Evolutionary conservation across 306 rosid genomes (phyloP).

Genomic region (Glycyrrhiza uralensis): DNA sequence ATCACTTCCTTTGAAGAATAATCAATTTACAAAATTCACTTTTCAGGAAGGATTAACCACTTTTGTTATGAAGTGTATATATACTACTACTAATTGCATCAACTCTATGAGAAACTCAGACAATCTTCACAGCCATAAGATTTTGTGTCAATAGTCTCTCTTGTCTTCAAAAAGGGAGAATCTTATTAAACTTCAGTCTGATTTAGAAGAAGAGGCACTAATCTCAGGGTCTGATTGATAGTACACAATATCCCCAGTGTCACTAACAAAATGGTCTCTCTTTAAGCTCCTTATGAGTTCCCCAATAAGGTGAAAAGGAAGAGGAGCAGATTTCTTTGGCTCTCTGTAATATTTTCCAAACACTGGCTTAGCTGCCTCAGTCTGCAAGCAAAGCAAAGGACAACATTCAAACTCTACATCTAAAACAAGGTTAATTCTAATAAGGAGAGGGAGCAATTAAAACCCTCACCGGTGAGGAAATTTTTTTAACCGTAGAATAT

Average conservation of each 20-base stretch:
- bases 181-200: neutral
- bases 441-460: too few species aligned
- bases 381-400: slow-evolving; percentile 43
- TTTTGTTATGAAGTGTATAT: neutral
- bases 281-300: slow-evolving; percentile 57
- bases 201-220: slow-evolving; percentile 23
- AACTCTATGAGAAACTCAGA: slow-evolving; percentile 10
- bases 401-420: neutral
- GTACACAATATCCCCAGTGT: slow-evolving; percentile 83
- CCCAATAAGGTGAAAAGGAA: slow-evolving; percentile 82
- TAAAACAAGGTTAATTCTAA: too few species aligned
- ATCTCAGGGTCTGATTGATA: slow-evolving; percentile 69
- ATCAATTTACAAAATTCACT: slow-evolving; percentile 19
- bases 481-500: too few species aligned
- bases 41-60: neutral
- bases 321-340: slow-evolving; percentile 71
- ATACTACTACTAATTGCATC: neutral
- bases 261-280: slow-evolving; percentile 81
- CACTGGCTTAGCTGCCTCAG: slow-evolving; percentile 86
- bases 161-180: neutral
- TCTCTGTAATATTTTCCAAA: slow-evolving; percentile 74
- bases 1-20: slow-evolving; percentile 16
- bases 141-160: neutral
- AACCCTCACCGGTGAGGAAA: too few species aligned
- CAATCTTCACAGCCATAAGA: neutral